Base-by-base conservation (phyloP, 2,329 filamentous ascomycete genomes). In the Clonostachys sp. region DNA sequence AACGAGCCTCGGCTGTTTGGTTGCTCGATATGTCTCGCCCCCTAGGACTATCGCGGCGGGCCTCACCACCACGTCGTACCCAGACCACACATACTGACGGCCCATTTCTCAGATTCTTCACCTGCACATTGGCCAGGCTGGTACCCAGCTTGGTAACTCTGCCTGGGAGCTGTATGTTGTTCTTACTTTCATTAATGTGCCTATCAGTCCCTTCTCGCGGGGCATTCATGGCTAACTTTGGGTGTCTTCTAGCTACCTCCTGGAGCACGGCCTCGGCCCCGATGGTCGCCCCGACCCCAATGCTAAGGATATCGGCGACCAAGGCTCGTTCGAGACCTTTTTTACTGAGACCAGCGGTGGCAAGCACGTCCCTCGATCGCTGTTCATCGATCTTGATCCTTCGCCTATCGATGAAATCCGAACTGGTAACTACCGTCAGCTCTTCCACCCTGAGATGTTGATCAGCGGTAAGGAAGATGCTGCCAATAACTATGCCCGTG, bases 381-480 rank as follows among this genome's bases (percentile, higher is more conserved):
- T 87, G 71, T 87, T 87, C 60, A 80, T 86, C 70, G 84, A 87
- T 63, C 74, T 87, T 55, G 84, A 87, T 70, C 83, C 84, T 47
- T 87, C 84, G 48, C 84, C 84, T 50, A 85, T 87, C 57, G 84
- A 87, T 59, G 84, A 87, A 75, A 86, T 87, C 69, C 81, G 84
- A 50, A 87, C 83, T 47, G 83, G 84, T 50, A 52, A 60, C 54
- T 87, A 86, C 71, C 81, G 82, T 58, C 76, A 83, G 62, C 78
- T 87, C 51, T 87, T 86, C 75, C 84, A 87, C 70, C 84, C 84
- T 42, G 84, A 87, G 73, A 75, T 84, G 57, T 68, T 87, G 62
- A 81, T 87, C 63, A 87, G 80, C 66, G 84, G 84, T 69, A 87
- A 87, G 77, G 84, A 87, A 67, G 84, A 87, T 78, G 84, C 84